phyloP scores from a whole-genome alignment of 371 early-diverging fungal species.

The Circinella minor region DNA sequence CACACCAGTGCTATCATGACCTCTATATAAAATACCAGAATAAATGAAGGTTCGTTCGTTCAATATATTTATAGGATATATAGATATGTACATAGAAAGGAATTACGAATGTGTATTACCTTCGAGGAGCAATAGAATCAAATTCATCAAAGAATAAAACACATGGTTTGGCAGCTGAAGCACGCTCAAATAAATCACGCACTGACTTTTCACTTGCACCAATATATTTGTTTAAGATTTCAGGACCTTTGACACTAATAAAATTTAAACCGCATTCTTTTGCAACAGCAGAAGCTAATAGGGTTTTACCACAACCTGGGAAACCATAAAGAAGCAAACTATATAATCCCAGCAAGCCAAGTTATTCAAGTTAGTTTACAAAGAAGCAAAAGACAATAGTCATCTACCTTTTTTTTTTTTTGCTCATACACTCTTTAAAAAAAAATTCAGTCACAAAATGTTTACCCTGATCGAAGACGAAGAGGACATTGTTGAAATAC shows the following conservation, averaged over 20 bases:
- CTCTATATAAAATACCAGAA: conserved; percentile 48
- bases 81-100: too few relatives aligned
- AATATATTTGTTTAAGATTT: conserved; percentile 96
- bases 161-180: conserved; percentile 90
- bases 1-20: conserved; percentile 91
- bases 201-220: conserved; percentile 91
- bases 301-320: conserved; percentile 94
- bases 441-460: neutral
- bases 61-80: too few relatives aligned
- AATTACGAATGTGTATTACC: conserved; percentile 37
- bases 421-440: neutral
- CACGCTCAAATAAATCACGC: conserved; percentile 93
- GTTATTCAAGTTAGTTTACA: too few relatives aligned
- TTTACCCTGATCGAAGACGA: conserved; percentile 87
- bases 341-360: neutral
- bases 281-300: conserved; percentile 94
- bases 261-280: conserved; percentile 93
- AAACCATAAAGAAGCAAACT: conserved; percentile 92
- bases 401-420: too few relatives aligned
- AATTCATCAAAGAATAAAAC: conserved; percentile 97
- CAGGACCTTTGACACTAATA: conserved; percentile 96
- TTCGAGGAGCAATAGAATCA: conserved; percentile 92
- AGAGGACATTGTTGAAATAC: conserved; percentile 89
- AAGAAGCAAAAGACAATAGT: too few relatives aligned
- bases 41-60: too few relatives aligned